Evolutionary conservation across 2,329 filamentous ascomycete species (phyloP), one percentile per base, ranked within the genome.

Genomic region (Curvularia sp.): DNA sequence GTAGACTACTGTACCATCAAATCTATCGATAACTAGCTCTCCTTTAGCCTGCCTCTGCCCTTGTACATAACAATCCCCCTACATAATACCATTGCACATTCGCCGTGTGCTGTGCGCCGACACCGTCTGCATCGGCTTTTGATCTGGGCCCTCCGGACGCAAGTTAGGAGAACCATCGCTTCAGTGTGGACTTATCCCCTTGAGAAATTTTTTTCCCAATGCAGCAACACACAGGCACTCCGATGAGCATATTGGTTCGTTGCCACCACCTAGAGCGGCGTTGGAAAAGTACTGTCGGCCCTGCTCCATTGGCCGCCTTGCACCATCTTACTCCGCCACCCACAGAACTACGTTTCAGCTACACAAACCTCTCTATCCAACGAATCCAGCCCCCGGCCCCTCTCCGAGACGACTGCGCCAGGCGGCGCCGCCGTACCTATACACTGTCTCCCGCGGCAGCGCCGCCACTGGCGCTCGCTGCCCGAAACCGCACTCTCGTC

Each of bases 291-390:
- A 26, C 30, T 20, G 22, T 18, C 47, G 28, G 22, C 47, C 35
- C 53, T 49, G 13, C 18, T 56, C 47, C n/a, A 64, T 62, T 64
- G 58, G 62, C 46, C 50, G 52, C 46, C 24, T 53, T 49, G 24
- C n/a, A 35, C 18, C 39, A 42, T 49, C 47, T 47, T 38, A 52
- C 60, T 55, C 58, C 60, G 64, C 64, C 64, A 63, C 64, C 61
- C 43, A 12, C 26, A 41, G 31, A 35, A 22, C 47, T 51, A 38
- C 20, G 60, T 61, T 61, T 60, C 61, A 64, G 60, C 60, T 64
- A 42, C 50, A 54, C 20, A 53, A 33, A 51, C 22, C 44, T 35
- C 43, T 35, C 30, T 20, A 26, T 57, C 52, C 43, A 43, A 51
- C 42, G 52, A 54, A 48, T 49, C 28, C 44, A 54, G 15, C 57